Evolutionary conservation across 257 asterid species (phyloP), one percentile per base, ranked within the genome.

Genomic region (Jacaranda mimosifolia): DNA sequence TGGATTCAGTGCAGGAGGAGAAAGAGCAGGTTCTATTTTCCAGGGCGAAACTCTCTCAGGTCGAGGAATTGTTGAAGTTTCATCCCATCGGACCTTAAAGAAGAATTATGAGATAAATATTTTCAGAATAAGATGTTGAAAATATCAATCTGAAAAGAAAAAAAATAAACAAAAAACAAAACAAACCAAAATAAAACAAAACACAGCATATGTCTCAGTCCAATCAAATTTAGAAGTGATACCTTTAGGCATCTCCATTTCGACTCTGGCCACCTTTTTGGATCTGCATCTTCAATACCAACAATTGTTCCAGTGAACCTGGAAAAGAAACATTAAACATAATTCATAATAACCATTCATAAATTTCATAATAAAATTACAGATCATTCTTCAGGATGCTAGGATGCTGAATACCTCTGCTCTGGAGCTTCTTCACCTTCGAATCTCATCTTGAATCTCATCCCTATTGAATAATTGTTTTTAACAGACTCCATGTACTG

Each of bases 341-440:
- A 67, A 74, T 38, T 0, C 63, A 42, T 45, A 63, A 52, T 55
- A 36, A 42, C 63, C 45, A 10, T 66, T 49, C 45, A 32, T 48
- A 26, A 15, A 74, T 14, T 21, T 74, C 73, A 11, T 36, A 15
- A 82, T 32, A 70, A 58, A 73, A 10, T 17, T 43, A 72, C 40
- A 45, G 18, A 60, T 59, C 26, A 83, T n/a, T 72, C 52, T 56
- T 64, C 48, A 57, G 19, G 52, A 79, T 18, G 58, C 72, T 39
- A 68, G 68, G 45, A 74, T 13, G 48, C 51, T 51, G 59, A 55
- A 58, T 83, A 94, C 99, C 99, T 91, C 88, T 92, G 99, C 83
- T 95, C 99, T 40, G 98, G 99, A 66, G 99, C 93, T 86, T 95
- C 99, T 88, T 95, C 99, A 72, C 99, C 99, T 93, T 95, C 99